A percentile compares a stretch with the other conserved stretches of the same genome.
These are phyloP conservation scores for Salix suchowensis DNA, from an alignment of 345 rosid species.

Conservation along the genomic window DNA sequence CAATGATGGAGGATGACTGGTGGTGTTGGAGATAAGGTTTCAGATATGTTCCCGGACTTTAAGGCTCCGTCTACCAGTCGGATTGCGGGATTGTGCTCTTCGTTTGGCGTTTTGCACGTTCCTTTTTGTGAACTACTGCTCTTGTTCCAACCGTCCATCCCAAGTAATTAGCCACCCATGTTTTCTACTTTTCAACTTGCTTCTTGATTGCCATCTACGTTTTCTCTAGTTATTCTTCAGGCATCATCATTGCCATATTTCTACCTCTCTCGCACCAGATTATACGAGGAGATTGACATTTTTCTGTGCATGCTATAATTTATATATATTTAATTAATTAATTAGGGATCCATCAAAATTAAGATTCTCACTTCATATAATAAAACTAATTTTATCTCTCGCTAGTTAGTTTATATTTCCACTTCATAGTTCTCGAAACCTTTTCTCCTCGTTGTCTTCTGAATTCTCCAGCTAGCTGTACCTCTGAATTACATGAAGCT, in stretches of 20 bases:
- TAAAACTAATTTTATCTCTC: too few species aligned
- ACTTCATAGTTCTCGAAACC: too few species aligned
- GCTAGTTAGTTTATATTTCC: too few species aligned
- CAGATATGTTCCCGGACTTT: constrained; percentile 27
- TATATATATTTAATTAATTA: too few species aligned
- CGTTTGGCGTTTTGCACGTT: constrained; percentile 28
- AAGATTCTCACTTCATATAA: too few species aligned
- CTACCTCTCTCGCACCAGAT: too few species aligned
- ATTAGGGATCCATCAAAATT: too few species aligned
- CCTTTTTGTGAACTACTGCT: neutral
- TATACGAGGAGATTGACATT: too few species aligned
- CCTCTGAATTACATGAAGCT: too few species aligned
- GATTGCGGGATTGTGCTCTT: constrained; percentile 26
- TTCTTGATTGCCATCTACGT: constrained; percentile 32
- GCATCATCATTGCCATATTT: constrained; percentile 10
- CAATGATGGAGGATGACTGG: constrained; percentile 19
- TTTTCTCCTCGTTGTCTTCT: too few species aligned
- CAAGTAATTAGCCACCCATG: neutral
- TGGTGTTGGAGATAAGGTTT: constrained; percentile 50
- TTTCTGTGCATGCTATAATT: too few species aligned
- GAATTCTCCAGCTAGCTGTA: too few species aligned
- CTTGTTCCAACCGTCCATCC: constrained; percentile 19
- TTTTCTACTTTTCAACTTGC: constrained; percentile 12
- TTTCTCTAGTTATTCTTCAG: constrained; percentile 19
- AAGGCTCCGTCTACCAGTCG: constrained; percentile 28